These are phyloP conservation scores for Cupressus sempervirens DNA, from an alignment of 75 land plant species.

Conservation along the genomic window DNA sequence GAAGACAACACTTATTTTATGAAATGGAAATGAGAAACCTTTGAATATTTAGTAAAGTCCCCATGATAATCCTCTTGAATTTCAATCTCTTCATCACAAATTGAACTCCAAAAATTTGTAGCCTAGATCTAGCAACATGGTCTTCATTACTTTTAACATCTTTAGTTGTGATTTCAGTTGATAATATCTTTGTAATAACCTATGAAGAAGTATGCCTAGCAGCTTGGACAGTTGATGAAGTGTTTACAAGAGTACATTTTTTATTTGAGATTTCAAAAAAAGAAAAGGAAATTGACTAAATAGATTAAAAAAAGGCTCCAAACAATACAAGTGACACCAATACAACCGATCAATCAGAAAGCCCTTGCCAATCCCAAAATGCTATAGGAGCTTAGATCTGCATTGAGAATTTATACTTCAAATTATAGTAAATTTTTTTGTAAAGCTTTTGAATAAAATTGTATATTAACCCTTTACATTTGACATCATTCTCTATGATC, in stretches of 20 bases:
- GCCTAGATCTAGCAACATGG: slow-evolving; percentile 71
- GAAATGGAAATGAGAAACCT: slow-evolving; percentile 38
- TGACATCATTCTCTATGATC: too few species aligned
- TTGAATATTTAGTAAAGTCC: slow-evolving; percentile 23
- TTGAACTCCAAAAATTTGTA: slow-evolving; percentile 70
- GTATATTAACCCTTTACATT: too few species aligned
- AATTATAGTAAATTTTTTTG: too few species aligned
- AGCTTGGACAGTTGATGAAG: slow-evolving; percentile 44
- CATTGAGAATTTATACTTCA: too few species aligned
- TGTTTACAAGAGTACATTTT: slow-evolving; percentile 42
- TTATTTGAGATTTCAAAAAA: slow-evolving; percentile 43
- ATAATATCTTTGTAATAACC: slow-evolving; percentile 69
- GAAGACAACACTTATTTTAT: slow-evolving; percentile 49
- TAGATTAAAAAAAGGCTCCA: too few species aligned
- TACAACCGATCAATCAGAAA: too few species aligned
- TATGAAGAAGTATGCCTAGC: slow-evolving; percentile 71
- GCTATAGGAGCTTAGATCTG: too few species aligned
- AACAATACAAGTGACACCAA: too few species aligned
- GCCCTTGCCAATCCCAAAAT: too few species aligned
- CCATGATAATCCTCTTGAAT: slow-evolving; percentile 42
- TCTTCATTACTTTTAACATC: slow-evolving; percentile 59
- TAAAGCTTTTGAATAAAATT: too few species aligned
- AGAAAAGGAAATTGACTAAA: slow-evolving; percentile 28
- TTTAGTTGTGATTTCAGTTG: slow-evolving; percentile 62
- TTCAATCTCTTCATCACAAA: slow-evolving; percentile 79